Evolutionary conservation across 306 rosid genomes (phyloP).

Genomic region (Citrullus colocynthis): DNA sequence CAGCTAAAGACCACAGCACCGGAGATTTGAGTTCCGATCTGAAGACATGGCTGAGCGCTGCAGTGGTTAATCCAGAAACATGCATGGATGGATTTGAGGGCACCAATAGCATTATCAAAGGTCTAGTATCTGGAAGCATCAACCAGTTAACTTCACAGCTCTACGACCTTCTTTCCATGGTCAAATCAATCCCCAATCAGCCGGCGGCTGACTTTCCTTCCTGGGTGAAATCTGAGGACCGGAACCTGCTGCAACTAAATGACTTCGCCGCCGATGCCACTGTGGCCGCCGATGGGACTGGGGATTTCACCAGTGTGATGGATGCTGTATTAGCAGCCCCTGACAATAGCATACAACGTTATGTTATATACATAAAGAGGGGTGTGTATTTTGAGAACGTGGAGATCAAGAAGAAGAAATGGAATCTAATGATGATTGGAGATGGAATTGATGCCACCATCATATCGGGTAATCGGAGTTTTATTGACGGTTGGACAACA

Average conservation of each 20-base stretch:
- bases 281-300: conserved; percentile 69
- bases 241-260: conserved; percentile 32
- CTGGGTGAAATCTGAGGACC: conserved; percentile 39
- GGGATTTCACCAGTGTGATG: conserved; percentile 38
- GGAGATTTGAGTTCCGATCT: conserved; percentile 65
- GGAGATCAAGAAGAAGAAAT: conserved; percentile 84
- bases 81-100: conserved; percentile 79
- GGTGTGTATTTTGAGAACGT: conserved; percentile 60
- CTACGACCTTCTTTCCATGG: conserved; percentile 36
- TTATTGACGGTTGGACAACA: conserved; percentile 69
- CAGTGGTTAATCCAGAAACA: conserved; percentile 51
- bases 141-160: conserved; percentile 35
- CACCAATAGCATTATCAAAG: conserved; percentile 38
- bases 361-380: conserved; percentile 48
- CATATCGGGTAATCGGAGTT: conserved; percentile 48
- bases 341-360: conserved; percentile 51
- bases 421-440: conserved; percentile 80
- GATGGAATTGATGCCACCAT: conserved; percentile 67
- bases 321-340: conserved; percentile 77
- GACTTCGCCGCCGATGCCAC: conserved; percentile 29
- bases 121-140: conserved; percentile 28
- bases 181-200: conserved; percentile 13
- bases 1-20: conserved; percentile 53
- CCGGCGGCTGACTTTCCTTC: conserved; percentile 23
- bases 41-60: conserved; percentile 84